A percentile compares a stretch with the other conserved stretches of the same genome.
These are phyloP conservation scores for Microdochium nivale DNA, from an alignment of 2,329 filamentous ascomycete species.

Conservation along the genomic window DNA sequence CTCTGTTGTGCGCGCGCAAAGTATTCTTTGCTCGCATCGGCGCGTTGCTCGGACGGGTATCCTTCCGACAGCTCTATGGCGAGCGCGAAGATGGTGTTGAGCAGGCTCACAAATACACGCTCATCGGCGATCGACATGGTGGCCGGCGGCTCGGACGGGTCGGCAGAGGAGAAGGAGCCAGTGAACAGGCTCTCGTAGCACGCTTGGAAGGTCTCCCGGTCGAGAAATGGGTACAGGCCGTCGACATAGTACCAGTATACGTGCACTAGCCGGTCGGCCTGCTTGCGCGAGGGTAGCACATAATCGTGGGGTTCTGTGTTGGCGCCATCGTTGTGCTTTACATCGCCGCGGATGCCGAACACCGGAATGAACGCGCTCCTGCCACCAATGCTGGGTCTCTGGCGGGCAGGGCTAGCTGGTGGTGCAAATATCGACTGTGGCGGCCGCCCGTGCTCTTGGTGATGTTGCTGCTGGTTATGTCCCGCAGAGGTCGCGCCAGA, in stretches of 20 bases:
- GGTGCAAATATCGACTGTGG: neutral
- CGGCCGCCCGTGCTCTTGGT: neutral
- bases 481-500: neutral
- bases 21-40: conserved; percentile 29
- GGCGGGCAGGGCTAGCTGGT: neutral
- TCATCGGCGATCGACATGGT: conserved; percentile 24
- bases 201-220: conserved; percentile 23
- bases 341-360: neutral
- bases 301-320: conserved; percentile 19
- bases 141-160: no score
- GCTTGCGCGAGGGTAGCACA: conserved; percentile 26
- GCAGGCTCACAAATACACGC: conserved; percentile 30
- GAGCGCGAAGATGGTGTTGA: conserved; percentile 38
- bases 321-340: conserved; percentile 12
- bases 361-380: neutral
- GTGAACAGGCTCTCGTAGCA: conserved; percentile 32
- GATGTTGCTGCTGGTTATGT: neutral
- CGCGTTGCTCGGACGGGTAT: conserved; percentile 26
- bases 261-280: conserved; percentile 33
- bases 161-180: conserved; percentile 21
- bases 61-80: conserved; percentile 33
- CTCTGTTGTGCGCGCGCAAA: conserved; percentile 32
- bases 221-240: conserved; percentile 35
- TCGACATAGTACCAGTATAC: conserved; percentile 38
- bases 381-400: neutral